Conservation (phyloP, 2,329 filamentous ascomycete genomes). For the Colletotrichum melonis region DNA sequence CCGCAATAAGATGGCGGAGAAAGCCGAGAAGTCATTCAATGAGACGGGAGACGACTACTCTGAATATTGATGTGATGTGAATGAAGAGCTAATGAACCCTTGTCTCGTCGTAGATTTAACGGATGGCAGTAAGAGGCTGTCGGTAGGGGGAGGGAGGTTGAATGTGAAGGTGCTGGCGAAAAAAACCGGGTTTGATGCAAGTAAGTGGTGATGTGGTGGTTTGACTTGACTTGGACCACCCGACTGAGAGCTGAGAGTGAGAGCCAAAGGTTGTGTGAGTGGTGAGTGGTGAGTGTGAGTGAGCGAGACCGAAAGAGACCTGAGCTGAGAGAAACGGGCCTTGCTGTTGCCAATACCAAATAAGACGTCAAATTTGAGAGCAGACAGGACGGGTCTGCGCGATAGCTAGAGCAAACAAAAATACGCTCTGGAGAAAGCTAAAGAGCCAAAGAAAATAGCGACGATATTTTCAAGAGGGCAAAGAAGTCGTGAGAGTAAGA, state of each 20-base stretch:
- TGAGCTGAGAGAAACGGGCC: slow-evolving; percentile 1
- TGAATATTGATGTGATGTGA: slow-evolving; percentile 15
- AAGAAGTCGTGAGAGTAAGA: not conserved
- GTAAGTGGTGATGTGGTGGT: slow-evolving; percentile 37
- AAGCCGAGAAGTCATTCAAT: slow-evolving; percentile 5
- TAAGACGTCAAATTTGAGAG: not conserved
- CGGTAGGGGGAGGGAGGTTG: not conserved
- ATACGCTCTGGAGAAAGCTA: not conserved
- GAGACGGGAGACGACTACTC: slow-evolving; percentile 2
- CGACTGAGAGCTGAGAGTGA: not conserved
- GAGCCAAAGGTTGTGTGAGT: not conserved
- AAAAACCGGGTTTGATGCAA: slow-evolving; percentile 30
- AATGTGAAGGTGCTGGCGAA: slow-evolving; percentile 29
- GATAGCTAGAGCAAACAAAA: slow-evolving; percentile 1
- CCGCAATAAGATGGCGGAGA: slow-evolving; percentile 7
- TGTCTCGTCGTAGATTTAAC: not conserved
- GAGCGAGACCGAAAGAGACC: not conserved
- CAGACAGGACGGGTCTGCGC: not conserved
- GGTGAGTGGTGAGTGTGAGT: not conserved
- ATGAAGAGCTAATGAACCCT: not conserved
- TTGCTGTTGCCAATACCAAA: not conserved
- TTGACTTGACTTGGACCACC: slow-evolving; percentile 29
- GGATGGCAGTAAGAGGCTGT: not conserved
- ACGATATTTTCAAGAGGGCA: slow-evolving; percentile 17
- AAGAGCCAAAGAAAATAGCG: slow-evolving; percentile 6